A percentile compares a stretch with the other conserved stretches of the same genome.
Evolutionary conservation across 495 filamentous ascomycete species (phyloP).

Genomic region (Pyrenula massariospora): DNA sequence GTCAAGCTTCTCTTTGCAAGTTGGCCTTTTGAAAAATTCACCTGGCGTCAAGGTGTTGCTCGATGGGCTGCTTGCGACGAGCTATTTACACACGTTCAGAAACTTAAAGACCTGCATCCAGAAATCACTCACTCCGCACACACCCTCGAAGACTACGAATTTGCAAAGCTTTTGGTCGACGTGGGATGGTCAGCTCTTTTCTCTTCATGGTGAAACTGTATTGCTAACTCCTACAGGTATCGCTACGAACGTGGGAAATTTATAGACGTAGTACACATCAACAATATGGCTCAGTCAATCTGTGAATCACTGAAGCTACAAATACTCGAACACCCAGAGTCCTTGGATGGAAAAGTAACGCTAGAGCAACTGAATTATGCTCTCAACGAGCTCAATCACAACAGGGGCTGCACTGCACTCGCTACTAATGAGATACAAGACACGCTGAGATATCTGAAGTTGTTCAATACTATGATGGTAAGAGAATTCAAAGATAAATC

Average conservation of each 20-base stretch:
- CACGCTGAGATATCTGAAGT: not conserved
- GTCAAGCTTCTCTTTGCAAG: constrained; percentile 1
- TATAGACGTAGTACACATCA: constrained; percentile 1
- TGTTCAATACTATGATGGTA: constrained; percentile 1
- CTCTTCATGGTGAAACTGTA: not conserved
- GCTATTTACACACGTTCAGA: constrained; percentile 5
- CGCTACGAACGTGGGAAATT: constrained; percentile 4
- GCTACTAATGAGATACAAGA: constrained; percentile 1
- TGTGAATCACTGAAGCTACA: not conserved
- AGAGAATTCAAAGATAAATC: not conserved
- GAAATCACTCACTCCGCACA: not conserved
- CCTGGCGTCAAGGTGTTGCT: not conserved
- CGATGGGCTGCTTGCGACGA: not conserved
- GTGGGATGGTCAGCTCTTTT: constrained; percentile 4
- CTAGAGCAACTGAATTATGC: not conserved
- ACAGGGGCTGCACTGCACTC: not conserved
- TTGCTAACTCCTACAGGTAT: not conserved
- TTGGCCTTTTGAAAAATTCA: constrained; percentile 1
- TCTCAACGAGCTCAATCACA: constrained; percentile 1
- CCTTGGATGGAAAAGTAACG: not conserved
- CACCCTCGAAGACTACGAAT: not conserved
- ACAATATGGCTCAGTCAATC: constrained; percentile 1
- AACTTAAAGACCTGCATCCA: constrained; percentile 1
- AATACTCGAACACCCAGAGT: not conserved
- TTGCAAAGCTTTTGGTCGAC: constrained; percentile 4